Percentiles rank a stretch among this genome's conserved stretches.
These are phyloP conservation scores for Colletotrichum destructivum DNA, from an alignment of 2,329 filamentous ascomycete genomes.

Conservation along the genomic window DNA sequence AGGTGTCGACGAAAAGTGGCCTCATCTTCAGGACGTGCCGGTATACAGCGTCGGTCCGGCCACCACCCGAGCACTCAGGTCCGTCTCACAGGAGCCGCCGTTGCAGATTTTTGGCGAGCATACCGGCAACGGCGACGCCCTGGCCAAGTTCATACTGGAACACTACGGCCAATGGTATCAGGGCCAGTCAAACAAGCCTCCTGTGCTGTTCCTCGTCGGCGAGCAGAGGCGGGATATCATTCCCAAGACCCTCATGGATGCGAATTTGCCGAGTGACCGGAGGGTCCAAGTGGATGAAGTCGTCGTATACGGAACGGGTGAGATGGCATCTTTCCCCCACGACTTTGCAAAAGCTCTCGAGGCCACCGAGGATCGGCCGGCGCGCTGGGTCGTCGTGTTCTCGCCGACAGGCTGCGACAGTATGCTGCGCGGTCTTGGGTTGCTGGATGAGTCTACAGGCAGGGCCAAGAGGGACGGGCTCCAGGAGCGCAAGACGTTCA, in stretches of 20 bases:
- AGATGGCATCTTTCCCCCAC: slow-evolving; percentile 82
- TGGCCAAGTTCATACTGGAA: slow-evolving; percentile 83
- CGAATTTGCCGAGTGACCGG: slow-evolving; percentile 60
- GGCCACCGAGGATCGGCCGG: slow-evolving; percentile 55
- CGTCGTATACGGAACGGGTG: slow-evolving; percentile 88
- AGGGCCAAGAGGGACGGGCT: slow-evolving; percentile 50
- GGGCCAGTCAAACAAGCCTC: slow-evolving; percentile 63
- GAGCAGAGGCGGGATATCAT: slow-evolving; percentile 93
- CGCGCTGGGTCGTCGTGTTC: slow-evolving; percentile 83
- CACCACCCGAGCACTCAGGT: slow-evolving; percentile 80
- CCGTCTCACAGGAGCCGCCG: slow-evolving; percentile 64
- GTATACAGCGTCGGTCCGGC: slow-evolving; percentile 87
- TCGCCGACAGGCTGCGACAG: slow-evolving; percentile 76
- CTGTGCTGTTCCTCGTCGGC: slow-evolving; percentile 89
- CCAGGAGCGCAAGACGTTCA: slow-evolving; percentile 65
- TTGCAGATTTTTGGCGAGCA: slow-evolving; percentile 82
- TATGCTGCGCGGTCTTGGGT: slow-evolving; percentile 68
- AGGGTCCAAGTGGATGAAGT: slow-evolving; percentile 82
- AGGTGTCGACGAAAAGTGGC: slow-evolving; percentile 56
- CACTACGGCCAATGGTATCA: slow-evolving; percentile 77
- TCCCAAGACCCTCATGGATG: slow-evolving; percentile 81
- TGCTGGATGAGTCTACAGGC: slow-evolving; percentile 64
- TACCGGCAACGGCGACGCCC: slow-evolving; percentile 86
- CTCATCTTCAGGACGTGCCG: slow-evolving; percentile 69
- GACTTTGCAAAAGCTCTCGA: slow-evolving; percentile 72